Base-by-base conservation (phyloP, 2,329 filamentous ascomycete genomes). In the Xylaria hypoxylon region DNA sequence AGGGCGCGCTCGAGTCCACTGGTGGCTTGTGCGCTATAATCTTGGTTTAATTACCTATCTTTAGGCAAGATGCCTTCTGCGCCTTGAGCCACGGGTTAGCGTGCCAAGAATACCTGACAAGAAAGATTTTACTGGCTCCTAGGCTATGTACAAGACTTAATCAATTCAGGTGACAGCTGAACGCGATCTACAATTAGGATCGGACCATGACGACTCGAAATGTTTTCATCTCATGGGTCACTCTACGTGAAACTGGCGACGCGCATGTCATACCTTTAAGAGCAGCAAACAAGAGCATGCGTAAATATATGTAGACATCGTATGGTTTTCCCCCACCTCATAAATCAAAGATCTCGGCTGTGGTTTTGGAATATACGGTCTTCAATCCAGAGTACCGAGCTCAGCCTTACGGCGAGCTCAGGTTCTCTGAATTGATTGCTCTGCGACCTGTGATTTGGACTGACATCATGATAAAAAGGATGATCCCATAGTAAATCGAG, bases 401-500 rank as follows among this genome's bases (percentile, higher is more conserved):
- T 93, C 90, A 90, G 83, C 84, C 86, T 82, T 74, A 82, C 79
- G 81, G 86, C 89, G 89, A 92, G 85, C 88, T 87, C 86, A 87
- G 87, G 86, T 85, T 82, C 83, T 80, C 81, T 80, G 83, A 82
- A 58, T 84, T 82, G 80, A 83, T 96, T 87, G 77, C 80, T 97
- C 90, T 96, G 80, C 92, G 90, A 96, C 90, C 92, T 96, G 94
- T 97, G 93, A 92, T 94, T 92, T 89, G 91, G 92, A 93, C 91
- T 89, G 86, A 92, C 90, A 94, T 88, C 92, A 93, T 89, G 73
- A 26, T 81, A 76, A 78, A 80, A 79, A 80, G 81, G 87, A 89
- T 92, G 91, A 89, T 94, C 92, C 92, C 90, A 93, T 80, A 78
- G 77, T 83, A 87, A 93, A 92, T 74, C 92, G 92, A 95, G 88